phyloP scores from a whole-genome alignment of 1,284 basidiomycete genomes.

The Pseudozyma thailandica region DNA sequence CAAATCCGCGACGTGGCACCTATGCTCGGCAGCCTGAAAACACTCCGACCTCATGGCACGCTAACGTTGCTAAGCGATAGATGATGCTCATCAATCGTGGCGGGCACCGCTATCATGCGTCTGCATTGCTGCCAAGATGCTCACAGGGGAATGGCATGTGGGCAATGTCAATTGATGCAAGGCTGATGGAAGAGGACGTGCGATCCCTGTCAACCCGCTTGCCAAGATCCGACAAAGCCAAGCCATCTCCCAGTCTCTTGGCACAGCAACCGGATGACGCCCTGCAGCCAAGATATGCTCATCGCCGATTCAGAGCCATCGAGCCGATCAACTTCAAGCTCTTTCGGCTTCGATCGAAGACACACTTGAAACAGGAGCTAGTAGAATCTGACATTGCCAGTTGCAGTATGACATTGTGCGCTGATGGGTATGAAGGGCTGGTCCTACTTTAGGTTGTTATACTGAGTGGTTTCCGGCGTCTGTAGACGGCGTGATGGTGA shows the following conservation, averaged over 20 bases:
- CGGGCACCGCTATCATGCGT: no score
- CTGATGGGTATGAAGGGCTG: no score
- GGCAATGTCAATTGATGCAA: conserved; percentile 1
- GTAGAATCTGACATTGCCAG: not conserved
- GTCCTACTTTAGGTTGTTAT: no score
- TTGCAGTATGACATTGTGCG: no score
- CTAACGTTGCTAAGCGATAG: no score
- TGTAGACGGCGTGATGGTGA: conserved; percentile 19
- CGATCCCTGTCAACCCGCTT: conserved; percentile 2
- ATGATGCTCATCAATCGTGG: no score
- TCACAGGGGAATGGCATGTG: not conserved
- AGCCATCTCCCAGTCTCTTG: not conserved
- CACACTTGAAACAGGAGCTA: not conserved
- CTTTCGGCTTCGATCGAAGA: not conserved
- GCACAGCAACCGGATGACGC: not conserved
- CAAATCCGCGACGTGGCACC: no score
- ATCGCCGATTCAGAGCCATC: conserved; percentile 3
- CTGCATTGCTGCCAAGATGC: conserved; percentile 4
- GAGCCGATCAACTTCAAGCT: not conserved
- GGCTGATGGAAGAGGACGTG: no score
- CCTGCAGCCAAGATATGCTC: not conserved
- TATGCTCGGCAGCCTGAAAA: no score
- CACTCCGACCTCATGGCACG: no score
- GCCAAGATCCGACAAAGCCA: conserved; percentile 6
- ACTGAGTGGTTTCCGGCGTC: not conserved